These are phyloP conservation scores for Aspergillus sparsus DNA, from an alignment of 495 filamentous ascomycete species.

Conservation along the genomic window DNA sequence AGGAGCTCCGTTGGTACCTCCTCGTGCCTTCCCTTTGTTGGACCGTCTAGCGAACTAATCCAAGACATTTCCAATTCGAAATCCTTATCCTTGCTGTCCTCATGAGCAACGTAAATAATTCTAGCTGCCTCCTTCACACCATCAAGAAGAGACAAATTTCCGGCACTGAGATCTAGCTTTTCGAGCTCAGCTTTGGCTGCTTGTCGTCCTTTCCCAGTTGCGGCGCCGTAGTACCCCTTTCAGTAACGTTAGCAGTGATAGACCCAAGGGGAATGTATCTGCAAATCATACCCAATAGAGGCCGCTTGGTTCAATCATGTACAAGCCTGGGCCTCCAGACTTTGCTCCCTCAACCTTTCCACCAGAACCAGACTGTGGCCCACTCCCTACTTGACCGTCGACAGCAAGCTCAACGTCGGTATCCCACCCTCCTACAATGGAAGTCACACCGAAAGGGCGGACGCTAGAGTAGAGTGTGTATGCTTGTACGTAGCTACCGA, in stretches of 20 bases:
- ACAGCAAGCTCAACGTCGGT: slow-evolving; percentile 74
- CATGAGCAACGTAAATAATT: slow-evolving; percentile 95
- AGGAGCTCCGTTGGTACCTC: slow-evolving; percentile 86
- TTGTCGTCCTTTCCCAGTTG: slow-evolving; percentile 94
- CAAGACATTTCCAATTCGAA: slow-evolving; percentile 99
- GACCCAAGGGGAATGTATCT: neutral
- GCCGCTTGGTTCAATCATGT: slow-evolving; percentile 98
- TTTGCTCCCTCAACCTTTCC: slow-evolving; percentile 74
- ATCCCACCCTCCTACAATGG: slow-evolving; percentile 94
- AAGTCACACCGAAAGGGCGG: slow-evolving; percentile 92
- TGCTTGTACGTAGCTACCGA: slow-evolving; percentile 93
- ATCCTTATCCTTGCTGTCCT: slow-evolving; percentile 97
- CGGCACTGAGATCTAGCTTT: slow-evolving; percentile 86
- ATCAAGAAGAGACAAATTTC: slow-evolving; percentile 73
- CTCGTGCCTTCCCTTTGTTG: slow-evolving; percentile 87
- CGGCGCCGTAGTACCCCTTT: slow-evolving; percentile 94
- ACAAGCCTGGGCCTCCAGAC: slow-evolving; percentile 85
- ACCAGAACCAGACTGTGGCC: slow-evolving; percentile 74
- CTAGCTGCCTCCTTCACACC: slow-evolving; percentile 94
- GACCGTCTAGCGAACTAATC: slow-evolving; percentile 78
- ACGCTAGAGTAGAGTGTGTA: slow-evolving; percentile 97
- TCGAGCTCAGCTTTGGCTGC: slow-evolving; percentile 96
- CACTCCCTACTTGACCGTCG: slow-evolving; percentile 82
- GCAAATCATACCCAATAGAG: slow-evolving; percentile 74
- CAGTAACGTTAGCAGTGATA: slow-evolving; percentile 19